Conservation (phyloP, 306 rosid species). For the Herpetospermum pedunculosum region DNA sequence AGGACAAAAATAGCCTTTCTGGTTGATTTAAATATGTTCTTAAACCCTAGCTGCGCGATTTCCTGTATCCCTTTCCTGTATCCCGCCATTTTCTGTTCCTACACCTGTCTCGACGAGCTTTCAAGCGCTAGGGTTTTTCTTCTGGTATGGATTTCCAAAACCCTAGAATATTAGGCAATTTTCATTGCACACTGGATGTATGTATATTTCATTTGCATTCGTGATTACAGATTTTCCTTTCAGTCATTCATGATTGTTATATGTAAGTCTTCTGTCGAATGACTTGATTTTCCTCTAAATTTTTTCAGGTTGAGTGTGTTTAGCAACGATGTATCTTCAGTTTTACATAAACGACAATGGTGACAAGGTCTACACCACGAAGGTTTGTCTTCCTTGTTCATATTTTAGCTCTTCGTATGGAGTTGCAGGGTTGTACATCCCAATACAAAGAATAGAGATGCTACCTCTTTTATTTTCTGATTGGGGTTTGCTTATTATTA, state of each 20-base stretch:
- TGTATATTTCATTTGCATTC: neutral
- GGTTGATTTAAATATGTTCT: neutral
- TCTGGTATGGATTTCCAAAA: neutral
- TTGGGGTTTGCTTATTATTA: too few relatives aligned
- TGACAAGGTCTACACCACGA: conserved; percentile 74
- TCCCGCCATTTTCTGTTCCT: neutral
- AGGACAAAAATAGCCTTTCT: neutral
- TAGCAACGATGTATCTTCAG: conserved; percentile 58
- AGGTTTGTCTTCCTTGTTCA: conserved; percentile 25
- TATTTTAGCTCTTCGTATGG: neutral
- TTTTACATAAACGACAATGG: conserved; percentile 74
- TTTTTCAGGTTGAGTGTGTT: neutral
- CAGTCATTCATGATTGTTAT: neutral
- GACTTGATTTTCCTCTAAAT: too few relatives aligned
- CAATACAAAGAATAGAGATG: too few relatives aligned
- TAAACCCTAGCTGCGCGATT: neutral
- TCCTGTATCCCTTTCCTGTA: neutral
- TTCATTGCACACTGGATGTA: neutral
- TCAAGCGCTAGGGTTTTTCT: neutral
- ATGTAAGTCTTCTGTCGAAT: too few relatives aligned
- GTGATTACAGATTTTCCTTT: neutral
- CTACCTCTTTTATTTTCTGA: too few relatives aligned
- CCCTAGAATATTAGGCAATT: neutral
- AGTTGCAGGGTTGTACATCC: neutral
- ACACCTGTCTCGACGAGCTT: neutral